phyloP scores from a whole-genome alignment of 805 yeast species.

The Hemisphaericaspora nanyangensis region DNA sequence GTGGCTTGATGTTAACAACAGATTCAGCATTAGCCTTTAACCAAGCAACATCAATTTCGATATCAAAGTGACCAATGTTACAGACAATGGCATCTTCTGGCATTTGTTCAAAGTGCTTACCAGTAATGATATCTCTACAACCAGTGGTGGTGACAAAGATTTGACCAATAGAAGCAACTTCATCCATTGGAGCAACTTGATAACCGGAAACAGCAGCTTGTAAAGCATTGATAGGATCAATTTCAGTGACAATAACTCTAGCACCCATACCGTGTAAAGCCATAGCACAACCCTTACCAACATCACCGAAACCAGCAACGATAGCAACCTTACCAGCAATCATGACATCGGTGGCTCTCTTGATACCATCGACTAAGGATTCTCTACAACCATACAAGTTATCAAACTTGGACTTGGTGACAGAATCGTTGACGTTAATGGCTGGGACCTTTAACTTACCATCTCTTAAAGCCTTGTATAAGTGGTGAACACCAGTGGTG shows the following conservation, averaged over 20 bases:
- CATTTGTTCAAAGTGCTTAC: constrained; percentile 83
- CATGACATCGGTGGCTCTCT: constrained; percentile 99
- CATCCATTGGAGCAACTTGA: constrained; percentile 94
- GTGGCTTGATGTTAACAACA: constrained; percentile 97
- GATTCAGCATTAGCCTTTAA: constrained; percentile 89
- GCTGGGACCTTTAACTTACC: constrained; percentile 94
- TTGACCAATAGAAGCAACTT: constrained; percentile 90
- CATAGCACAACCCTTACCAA: constrained; percentile 99
- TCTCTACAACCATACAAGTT: constrained; percentile 99
- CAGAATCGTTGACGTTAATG: constrained; percentile 97
- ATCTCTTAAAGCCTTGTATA: constrained; percentile 92
- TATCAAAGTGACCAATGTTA: constrained; percentile 99
- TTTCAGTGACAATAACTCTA: constrained; percentile 93
- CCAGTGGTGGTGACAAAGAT: constrained; percentile 99
- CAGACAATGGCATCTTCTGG: constrained; percentile 99
- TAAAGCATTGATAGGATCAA: constrained; percentile 97
- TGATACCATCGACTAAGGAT: constrained; percentile 96
- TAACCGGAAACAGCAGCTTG: constrained; percentile 99
- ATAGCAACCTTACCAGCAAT: constrained; percentile 98
- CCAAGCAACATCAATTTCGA: constrained; percentile 99
- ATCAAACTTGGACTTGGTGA: constrained; percentile 98
- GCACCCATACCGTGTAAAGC: constrained; percentile 99
- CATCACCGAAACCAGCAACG: constrained; percentile 99
- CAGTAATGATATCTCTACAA: constrained; percentile 95
- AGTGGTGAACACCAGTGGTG: constrained; percentile 99